Percentiles rank a stretch among this genome's conserved stretches.
These are phyloP conservation scores for Phytophthora melonis DNA, from an alignment of 352 stramenopile genomes.

Conservation along the genomic window DNA sequence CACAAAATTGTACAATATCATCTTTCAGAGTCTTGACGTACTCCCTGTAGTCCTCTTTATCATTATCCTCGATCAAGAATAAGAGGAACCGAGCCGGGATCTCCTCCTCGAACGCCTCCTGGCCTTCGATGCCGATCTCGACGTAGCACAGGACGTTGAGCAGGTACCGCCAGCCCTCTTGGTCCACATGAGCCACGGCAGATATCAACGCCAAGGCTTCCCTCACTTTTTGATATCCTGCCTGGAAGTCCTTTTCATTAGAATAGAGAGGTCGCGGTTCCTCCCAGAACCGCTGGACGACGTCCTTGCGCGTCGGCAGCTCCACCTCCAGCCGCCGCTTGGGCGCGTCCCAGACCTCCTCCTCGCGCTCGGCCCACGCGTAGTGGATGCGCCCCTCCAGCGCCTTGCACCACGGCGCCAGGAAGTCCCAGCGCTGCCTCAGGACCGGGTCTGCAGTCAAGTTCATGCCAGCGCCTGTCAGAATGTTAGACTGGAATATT, in stretches of 20 bases:
- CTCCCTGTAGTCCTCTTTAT: slow-evolving; percentile 2
- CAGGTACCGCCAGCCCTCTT: slow-evolving; percentile 37
- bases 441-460: slow-evolving; percentile 13
- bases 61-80: slow-evolving; percentile 10
- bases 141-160: slow-evolving; percentile 37
- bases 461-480: not conserved
- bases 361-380: slow-evolving; percentile 14
- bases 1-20: slow-evolving; percentile 22
- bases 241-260: slow-evolving; percentile 18
- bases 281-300: slow-evolving; percentile 2
- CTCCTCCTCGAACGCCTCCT: slow-evolving; percentile 26
- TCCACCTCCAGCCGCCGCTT: slow-evolving; percentile 26
- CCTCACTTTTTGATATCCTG: slow-evolving; percentile 11
- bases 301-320: slow-evolving; percentile 17
- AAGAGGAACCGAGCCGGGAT: slow-evolving; percentile 16
- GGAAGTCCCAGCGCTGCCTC: slow-evolving; percentile 34
- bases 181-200: slow-evolving; percentile 34
- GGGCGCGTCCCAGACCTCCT: slow-evolving; percentile 25
- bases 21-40: slow-evolving; percentile 16
- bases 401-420: slow-evolving; percentile 25
- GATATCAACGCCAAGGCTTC: slow-evolving; percentile 42
- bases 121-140: slow-evolving; percentile 17
- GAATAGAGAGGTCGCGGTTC: slow-evolving; percentile 8
- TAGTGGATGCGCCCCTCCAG: slow-evolving; percentile 17
- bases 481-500: not conserved